Percentiles rank a stretch among this genome's conserved stretches.
phyloP scores from a whole-genome alignment of 176 grass and related monocot genomes.

The Puccinellia tenuiflora region DNA sequence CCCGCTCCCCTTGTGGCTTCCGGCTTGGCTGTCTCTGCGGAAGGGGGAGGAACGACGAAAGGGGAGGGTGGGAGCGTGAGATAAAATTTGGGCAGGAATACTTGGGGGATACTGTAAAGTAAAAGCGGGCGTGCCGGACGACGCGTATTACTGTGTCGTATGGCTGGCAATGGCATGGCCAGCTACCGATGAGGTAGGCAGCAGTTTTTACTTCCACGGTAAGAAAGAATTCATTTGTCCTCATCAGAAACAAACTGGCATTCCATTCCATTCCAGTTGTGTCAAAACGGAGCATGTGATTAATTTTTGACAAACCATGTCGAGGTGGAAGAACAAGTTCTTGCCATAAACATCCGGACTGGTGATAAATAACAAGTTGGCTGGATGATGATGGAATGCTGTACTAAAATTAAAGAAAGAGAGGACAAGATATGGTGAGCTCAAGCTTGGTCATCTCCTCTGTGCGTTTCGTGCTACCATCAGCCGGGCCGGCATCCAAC shows the following conservation, averaged over 20 bases:
- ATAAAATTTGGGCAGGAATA: conserved; percentile 48
- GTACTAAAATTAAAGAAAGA: neutral
- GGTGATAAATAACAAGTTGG: too few relatives aligned
- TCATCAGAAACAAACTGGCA: too few relatives aligned
- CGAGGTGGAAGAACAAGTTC: neutral
- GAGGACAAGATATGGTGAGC: neutral
- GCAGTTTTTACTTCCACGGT: neutral
- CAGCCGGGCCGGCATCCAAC: neutral
- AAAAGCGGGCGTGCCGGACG: conserved; percentile 3
- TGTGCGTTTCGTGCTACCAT: too few relatives aligned
- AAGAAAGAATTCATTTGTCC: conserved; percentile 9
- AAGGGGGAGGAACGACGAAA: neutral
- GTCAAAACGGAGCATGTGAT: too few relatives aligned
- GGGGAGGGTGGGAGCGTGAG: neutral
- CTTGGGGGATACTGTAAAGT: conserved; percentile 63
- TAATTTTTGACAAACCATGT: neutral
- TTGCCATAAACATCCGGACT: neutral
- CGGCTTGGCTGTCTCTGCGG: neutral
- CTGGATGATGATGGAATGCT: neutral
- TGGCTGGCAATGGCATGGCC: neutral
- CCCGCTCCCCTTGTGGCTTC: neutral
- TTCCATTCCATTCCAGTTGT: too few relatives aligned
- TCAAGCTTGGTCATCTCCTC: neutral
- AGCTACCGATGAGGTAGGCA: neutral
- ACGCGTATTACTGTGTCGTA: neutral